phyloP scores from a whole-genome alignment of 345 rosid genomes.

The Eutrema heterophyllum region DNA sequence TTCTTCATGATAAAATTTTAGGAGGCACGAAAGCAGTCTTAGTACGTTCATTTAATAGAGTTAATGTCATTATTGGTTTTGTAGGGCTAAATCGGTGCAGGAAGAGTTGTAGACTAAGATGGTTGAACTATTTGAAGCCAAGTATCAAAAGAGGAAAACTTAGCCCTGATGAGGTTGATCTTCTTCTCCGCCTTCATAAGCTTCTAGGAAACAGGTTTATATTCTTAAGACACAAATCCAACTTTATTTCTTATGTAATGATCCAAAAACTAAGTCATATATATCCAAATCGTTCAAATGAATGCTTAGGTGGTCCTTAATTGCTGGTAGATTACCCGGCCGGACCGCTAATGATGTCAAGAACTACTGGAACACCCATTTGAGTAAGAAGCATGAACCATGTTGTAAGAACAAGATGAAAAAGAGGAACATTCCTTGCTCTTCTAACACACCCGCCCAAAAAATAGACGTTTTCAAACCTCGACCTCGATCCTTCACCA shows the following conservation, averaged over 20 bases:
- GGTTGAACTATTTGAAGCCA: conserved; percentile 57
- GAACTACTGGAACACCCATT: conserved; percentile 52
- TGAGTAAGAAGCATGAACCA: conserved; percentile 35
- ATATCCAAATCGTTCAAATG: not conserved
- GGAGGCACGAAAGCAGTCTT: not conserved
- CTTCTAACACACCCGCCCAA: not conserved
- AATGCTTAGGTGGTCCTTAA: conserved; percentile 40
- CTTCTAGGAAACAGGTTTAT: conserved; percentile 50
- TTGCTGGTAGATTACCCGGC: conserved; percentile 50
- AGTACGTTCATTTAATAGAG: not conserved
- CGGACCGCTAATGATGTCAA: conserved; percentile 48
- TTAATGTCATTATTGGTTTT: not conserved
- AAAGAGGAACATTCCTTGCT: not conserved
- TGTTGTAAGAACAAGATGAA: not conserved
- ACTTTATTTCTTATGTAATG: not conserved
- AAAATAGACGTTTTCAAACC: conserved; percentile 26
- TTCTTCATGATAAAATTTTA: conserved; percentile 15
- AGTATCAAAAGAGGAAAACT: conserved; percentile 45
- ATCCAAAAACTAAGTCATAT: not conserved
- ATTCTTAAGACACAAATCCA: not conserved
- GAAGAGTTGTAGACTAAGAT: conserved; percentile 56
- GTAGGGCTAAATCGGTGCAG: conserved; percentile 59
- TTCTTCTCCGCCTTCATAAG: conserved; percentile 46
- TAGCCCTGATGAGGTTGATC: conserved; percentile 50
- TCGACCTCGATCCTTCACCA: conserved; percentile 27